Evolutionary conservation across 2,329 filamentous ascomycete species (phyloP), one percentile per base, ranked within the genome.

Genomic region (Rachicladosporium sp.): DNA sequence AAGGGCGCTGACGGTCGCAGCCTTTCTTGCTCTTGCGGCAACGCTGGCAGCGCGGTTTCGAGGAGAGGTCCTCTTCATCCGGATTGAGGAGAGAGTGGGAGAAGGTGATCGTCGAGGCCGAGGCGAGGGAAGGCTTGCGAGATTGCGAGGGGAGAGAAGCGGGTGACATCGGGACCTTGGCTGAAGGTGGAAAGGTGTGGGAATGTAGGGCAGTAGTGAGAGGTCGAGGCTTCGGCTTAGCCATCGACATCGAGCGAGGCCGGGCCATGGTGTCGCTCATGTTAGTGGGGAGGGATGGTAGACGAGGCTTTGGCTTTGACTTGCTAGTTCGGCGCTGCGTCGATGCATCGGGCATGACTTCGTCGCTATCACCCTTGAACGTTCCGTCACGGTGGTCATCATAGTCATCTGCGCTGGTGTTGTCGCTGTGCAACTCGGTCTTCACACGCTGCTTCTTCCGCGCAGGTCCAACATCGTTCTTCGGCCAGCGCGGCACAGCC

Each of bases 1-100:
- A 98, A 21, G 91, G 91, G 31, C 91, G 80, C 64, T 96, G 91
- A 43, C 91, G 81, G 66, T 98, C 91, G 59, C 91, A 98, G 9
- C 91, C 91, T 67, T 98, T 98, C 73, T 98, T 98, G 67, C 89
- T 96, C 76, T 98, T 98, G 55, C 91, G 82, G 71, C 91, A 98
- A 43, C 91, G 82, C 62, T 98, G 91, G 69, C 91, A 98, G 46
- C 91, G 87, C 41, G 91, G 91, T 66, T 96, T 95, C 49, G 82
- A 88, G 0, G 89, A 95, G 12, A 96, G 68, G 42, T 95, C 88
- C 49, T 95, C 88, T 49, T 94, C 85, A 49, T 87, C 85, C 27
- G 70, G 68, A 35, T 70, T 74, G 35, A 56, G 53, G 35, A 72
- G 73, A 19, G 38, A 34, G 47, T 75, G 68, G 51, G 77, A 74